Percentiles rank a stretch among this genome's conserved stretches.
These are phyloP conservation scores for Isatis tinctoria DNA, from an alignment of 345 rosid genomes.

Conservation along the genomic window DNA sequence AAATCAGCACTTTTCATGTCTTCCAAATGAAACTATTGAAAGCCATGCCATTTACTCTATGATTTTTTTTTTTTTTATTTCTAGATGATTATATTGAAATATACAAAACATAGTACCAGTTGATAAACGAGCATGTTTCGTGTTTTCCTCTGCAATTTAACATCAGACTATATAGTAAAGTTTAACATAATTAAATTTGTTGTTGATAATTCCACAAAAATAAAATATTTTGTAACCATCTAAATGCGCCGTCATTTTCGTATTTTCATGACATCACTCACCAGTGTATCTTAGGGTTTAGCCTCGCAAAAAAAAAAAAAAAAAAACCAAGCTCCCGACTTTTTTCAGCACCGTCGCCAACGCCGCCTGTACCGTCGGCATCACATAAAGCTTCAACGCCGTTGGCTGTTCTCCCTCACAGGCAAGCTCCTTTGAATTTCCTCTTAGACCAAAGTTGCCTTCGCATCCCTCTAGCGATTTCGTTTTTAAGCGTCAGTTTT, in stretches of 20 bases:
- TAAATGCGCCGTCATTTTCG: not conserved
- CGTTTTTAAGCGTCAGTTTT: not conserved
- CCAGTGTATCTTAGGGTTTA: slow-evolving; percentile 3
- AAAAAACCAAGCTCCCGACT: not conserved
- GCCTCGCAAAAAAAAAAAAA: not conserved
- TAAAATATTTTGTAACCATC: not conserved
- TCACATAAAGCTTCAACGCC: not conserved
- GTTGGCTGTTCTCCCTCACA: not conserved
- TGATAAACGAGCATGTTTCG: too few species aligned
- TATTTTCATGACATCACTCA: not conserved
- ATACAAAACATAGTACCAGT: too few species aligned
- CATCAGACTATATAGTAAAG: too few species aligned
- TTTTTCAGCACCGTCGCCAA: slow-evolving; percentile 5
- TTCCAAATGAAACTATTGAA: too few species aligned
- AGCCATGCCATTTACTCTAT: too few species aligned
- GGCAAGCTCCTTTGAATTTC: not conserved
- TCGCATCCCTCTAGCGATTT: not conserved
- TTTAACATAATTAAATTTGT: not conserved
- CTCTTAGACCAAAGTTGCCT: not conserved
- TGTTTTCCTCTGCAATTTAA: too few species aligned
- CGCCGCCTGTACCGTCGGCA: slow-evolving; percentile 15
- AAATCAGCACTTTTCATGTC: too few species aligned
- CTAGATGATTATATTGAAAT: too few species aligned
- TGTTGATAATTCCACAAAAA: not conserved
- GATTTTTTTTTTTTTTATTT: too few species aligned